Percentiles rank a stretch among this genome's conserved stretches.
Evolutionary conservation across 768 basidiomycete species (phyloP).

Genomic region (Exidia glandulosa): DNA sequence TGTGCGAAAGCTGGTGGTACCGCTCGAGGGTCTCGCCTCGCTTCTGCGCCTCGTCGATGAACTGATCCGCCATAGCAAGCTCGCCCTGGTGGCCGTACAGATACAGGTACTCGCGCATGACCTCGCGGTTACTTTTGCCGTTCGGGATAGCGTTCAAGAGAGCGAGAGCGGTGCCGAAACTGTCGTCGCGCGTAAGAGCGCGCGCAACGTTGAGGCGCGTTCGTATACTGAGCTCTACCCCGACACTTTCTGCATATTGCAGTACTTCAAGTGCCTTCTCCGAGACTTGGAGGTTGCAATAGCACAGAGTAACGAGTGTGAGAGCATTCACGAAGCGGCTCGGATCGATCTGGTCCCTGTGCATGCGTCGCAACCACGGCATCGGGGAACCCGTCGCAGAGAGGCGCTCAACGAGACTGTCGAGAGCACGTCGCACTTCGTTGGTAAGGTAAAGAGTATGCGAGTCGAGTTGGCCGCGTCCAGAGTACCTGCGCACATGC

Average conservation of each 20-base stretch:
- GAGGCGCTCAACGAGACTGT: not conserved
- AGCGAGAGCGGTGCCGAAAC: not conserved
- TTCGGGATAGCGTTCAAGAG: not conserved
- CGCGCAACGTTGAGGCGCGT: not conserved
- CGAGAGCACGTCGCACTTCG: not conserved
- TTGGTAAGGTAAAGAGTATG: not conserved
- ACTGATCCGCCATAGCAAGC: conserved; percentile 28
- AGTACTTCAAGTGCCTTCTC: not conserved
- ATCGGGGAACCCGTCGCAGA: not conserved
- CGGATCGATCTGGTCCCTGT: not conserved
- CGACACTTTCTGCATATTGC: not conserved
- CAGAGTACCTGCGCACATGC: not conserved
- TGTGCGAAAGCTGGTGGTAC: conserved; percentile 31
- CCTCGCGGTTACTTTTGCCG: conserved; percentile 8
- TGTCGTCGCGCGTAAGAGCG: not conserved
- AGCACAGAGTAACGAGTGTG: not conserved
- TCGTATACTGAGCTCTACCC: not conserved
- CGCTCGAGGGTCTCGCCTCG: conserved; percentile 16
- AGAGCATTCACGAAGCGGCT: not conserved
- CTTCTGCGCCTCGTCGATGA: conserved; percentile 28
- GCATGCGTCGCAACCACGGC: not conserved
- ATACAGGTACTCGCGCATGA: conserved; percentile 30
- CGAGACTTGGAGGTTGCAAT: not conserved
- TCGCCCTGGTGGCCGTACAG: conserved; percentile 45
- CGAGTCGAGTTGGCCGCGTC: not conserved